phyloP scores from a whole-genome alignment of 108 stramenopile genomes.

The Licmophora abbreviata region DNA sequence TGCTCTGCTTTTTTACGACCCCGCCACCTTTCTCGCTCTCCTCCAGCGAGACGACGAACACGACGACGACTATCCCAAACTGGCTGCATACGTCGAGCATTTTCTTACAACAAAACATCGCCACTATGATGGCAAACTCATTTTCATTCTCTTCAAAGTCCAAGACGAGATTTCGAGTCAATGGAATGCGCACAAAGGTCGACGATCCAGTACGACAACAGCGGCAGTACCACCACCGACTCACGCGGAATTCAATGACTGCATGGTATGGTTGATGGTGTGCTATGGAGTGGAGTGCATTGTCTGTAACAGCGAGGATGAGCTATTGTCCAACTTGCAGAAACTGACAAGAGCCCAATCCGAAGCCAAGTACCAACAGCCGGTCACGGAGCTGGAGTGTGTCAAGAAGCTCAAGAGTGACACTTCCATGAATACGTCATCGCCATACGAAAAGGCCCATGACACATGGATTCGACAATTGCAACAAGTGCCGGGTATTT shows the following conservation, averaged over 20 bases:
- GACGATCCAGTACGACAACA: not conserved
- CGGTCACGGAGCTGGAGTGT: conserved; percentile 49
- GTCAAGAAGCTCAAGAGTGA: conserved; percentile 32
- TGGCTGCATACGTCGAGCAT: too few relatives aligned
- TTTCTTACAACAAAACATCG: too few relatives aligned
- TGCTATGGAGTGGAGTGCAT: conserved; percentile 48
- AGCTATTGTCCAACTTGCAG: conserved; percentile 12
- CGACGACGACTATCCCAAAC: not conserved
- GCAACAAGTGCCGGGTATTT: conserved; percentile 38
- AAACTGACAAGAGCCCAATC: conserved; percentile 29
- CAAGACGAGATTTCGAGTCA: conserved; percentile 22
- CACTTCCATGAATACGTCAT: conserved; percentile 5
- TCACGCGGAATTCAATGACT: conserved; percentile 37
- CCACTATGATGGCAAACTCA: conserved; percentile 17
- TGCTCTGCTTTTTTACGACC: not conserved
- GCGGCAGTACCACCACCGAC: conserved; percentile 7
- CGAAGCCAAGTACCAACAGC: conserved; percentile 26
- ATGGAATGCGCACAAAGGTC: conserved; percentile 19
- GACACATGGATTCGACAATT: conserved; percentile 51
- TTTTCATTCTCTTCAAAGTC: conserved; percentile 25
- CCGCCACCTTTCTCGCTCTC: not conserved
- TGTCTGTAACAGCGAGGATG: conserved; percentile 19
- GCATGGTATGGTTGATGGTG: conserved; percentile 40
- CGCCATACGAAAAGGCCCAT: conserved; percentile 8
- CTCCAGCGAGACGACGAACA: not conserved